Evolutionary conservation across 2,329 filamentous ascomycete species (phyloP), one percentile per base, ranked within the genome.

Genomic region (Lasiodiplodia theobromae): DNA sequence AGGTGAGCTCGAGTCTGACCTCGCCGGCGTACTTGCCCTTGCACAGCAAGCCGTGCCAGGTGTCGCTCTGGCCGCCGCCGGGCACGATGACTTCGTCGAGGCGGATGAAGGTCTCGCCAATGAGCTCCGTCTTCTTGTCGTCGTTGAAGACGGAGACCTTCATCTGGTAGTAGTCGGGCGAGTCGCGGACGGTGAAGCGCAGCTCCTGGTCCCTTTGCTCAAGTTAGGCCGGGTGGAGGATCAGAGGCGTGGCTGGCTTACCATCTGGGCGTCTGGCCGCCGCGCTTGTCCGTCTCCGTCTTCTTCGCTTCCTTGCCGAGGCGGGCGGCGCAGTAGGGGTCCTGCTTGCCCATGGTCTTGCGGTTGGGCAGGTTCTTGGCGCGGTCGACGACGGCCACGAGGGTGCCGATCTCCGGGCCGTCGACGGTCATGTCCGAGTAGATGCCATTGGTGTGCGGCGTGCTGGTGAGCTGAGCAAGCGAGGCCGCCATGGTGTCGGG

Each of bases 91-190:
- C 92, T 73, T 89, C 87, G 73, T 90, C 89, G 69, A 99, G 85
- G 76, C 92, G 91, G 69, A 98, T 88, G 91, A 93, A 97, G 7
- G 92, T 90, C 81, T 99, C 96, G 72, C 96, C 96, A 74, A 99
- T 97, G 72, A 99, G 81, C 73, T 99, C 96, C 0, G 95, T 98
- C 83, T 92, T 96, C 84, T 97, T 98, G 82, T 99, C 96, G 76
- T 99, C 96, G 77, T 97, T 97, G 83, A 99, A 99, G 6, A 98
- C 88, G 2, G 95, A 97, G 18, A 98, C 86, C 79, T 99, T 99
- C 68, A 99, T 86, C 78, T 94, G 93, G 81, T 93, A 94, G 84
- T 99, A 99, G 81, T 99, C 96, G 21, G 94, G 91, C 18, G 94
- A 97, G 76, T 98, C 94, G 85, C 97, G 95, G 18, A 99, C 96